phyloP scores from a whole-genome alignment of 345 rosid species.

The sweet orange (Citrus sinensis) region DNA sequence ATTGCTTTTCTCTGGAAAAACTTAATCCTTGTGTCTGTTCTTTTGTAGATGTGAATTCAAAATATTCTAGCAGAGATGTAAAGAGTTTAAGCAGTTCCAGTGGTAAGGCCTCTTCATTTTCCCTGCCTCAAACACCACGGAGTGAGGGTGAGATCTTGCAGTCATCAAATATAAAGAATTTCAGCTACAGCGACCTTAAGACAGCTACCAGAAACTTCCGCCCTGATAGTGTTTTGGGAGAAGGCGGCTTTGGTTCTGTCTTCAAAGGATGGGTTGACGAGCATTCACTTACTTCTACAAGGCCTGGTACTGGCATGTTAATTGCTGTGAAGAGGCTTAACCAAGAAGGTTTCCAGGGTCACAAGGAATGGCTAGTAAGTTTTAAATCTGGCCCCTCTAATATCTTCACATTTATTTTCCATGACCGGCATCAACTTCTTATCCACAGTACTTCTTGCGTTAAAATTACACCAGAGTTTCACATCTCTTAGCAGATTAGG shows the following conservation, averaged over 20 bases:
- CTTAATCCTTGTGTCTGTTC: neutral
- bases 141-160: slow-evolving; percentile 90
- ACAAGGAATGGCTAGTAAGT: slow-evolving; percentile 96
- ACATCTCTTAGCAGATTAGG: neutral
- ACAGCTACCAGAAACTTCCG: slow-evolving; percentile 85
- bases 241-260: slow-evolving; percentile 97
- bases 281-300: slow-evolving; percentile 54
- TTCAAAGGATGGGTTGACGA: slow-evolving; percentile 98
- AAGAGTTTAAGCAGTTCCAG: slow-evolving; percentile 33
- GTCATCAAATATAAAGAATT: slow-evolving; percentile 63
- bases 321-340: slow-evolving; percentile 92
- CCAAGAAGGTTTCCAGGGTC: slow-evolving; percentile 89
- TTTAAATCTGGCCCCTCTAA: neutral
- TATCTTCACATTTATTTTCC: neutral
- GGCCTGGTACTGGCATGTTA: slow-evolving; percentile 81
- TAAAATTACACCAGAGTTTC: neutral
- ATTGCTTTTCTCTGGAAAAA: neutral
- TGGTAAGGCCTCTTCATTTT: slow-evolving; percentile 54
- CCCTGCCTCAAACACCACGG: slow-evolving; percentile 64
- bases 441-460: neutral
- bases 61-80: slow-evolving; percentile 47
- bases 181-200: slow-evolving; percentile 65
- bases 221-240: slow-evolving; percentile 89
- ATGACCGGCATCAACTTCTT: slow-evolving; percentile 1
- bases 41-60: slow-evolving; percentile 61